These are phyloP conservation scores for Balakata baccata DNA, from an alignment of 345 rosid genomes.

Conservation along the genomic window DNA sequence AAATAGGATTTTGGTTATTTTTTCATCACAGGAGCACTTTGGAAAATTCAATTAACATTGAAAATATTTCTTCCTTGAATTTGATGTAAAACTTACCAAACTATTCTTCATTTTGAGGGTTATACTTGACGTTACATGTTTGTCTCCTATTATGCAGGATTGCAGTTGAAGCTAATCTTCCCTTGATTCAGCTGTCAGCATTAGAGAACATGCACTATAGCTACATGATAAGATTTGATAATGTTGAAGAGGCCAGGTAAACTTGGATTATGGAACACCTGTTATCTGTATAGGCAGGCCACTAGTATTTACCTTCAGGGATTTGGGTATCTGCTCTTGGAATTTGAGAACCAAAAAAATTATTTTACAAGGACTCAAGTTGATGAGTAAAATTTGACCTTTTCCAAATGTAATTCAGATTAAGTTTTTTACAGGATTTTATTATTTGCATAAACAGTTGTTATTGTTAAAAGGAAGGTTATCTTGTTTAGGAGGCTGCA, in stretches of 20 bases:
- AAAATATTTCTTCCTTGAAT: neutral
- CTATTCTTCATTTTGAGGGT: neutral
- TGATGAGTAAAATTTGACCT: neutral
- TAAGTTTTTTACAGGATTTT: neutral
- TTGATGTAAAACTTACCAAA: neutral
- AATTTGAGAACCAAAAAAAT: slow-evolving; percentile 9
- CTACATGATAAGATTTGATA: slow-evolving; percentile 91
- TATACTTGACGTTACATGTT: slow-evolving; percentile 3
- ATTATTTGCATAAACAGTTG: neutral
- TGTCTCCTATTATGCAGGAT: slow-evolving; percentile 47
- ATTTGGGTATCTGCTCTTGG: slow-evolving; percentile 8
- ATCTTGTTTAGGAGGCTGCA: slow-evolving; percentile 60
- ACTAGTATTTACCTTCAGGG: slow-evolving; percentile 8
- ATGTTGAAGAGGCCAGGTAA: slow-evolving; percentile 80
- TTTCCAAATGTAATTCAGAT: neutral
- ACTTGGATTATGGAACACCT: slow-evolving; percentile 2
- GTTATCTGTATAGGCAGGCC: slow-evolving; percentile 11
- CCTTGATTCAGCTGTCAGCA: slow-evolving; percentile 67
- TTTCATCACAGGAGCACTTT: neutral
- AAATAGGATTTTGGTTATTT: neutral
- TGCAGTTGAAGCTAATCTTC: slow-evolving; percentile 68
- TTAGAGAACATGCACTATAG: slow-evolving; percentile 91
- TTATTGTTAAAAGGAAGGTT: slow-evolving; percentile 14
- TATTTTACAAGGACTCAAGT: neutral
- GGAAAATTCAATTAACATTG: neutral